Evolutionary conservation across 73 alveolate genomes (phyloP), one percentile per base, ranked within the genome.

Genomic region (Paramecium bursaria): DNA sequence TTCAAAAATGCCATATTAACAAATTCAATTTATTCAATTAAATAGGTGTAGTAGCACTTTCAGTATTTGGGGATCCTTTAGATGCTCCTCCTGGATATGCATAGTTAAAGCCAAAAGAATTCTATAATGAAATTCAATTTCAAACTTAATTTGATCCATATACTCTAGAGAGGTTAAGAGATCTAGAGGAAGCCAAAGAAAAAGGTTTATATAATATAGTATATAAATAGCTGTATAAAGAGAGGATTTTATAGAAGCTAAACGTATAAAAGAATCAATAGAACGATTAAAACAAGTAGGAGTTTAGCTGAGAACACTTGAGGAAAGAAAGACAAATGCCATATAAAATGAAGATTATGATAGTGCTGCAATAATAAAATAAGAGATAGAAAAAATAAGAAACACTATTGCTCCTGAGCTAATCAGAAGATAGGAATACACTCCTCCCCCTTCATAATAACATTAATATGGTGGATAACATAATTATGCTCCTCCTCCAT

Each of bases 331-430:
- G 85, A 87, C 90, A 33, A 91, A 92, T 55, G 98, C 98, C 0
- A 90, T 93, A 27, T 86, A 88, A 86, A 94, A 94, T 87, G 98
- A 94, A 74, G 97, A 94, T 53, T 94, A 92, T 88, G 98, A 94
- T 73, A 80, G 94, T 1, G 98, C 98, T 6, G 90, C 90, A 57
- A 85, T 95, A 51, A 94, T 95, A 2, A 98, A 98, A 90, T 82
- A 87, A 46, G 99, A 98, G 88, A 98, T 98, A 48, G 99, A 97
- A 31, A 94, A 98, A 74, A 57, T 96, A 31, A 93, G 98, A 74
- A 73, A 86, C 33, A 95, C 99, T 7, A 98, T 94, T 9, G 94
- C 95, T 2, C 87, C 91, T 35, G 89, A 79, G 30, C 39, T 30
- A 48, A 54, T 79, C 19, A 19, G 53, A 22, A 79, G 76, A 22